Conservation (phyloP, 768 basidiomycete genomes). For the Lactarius psammicola region DNA sequence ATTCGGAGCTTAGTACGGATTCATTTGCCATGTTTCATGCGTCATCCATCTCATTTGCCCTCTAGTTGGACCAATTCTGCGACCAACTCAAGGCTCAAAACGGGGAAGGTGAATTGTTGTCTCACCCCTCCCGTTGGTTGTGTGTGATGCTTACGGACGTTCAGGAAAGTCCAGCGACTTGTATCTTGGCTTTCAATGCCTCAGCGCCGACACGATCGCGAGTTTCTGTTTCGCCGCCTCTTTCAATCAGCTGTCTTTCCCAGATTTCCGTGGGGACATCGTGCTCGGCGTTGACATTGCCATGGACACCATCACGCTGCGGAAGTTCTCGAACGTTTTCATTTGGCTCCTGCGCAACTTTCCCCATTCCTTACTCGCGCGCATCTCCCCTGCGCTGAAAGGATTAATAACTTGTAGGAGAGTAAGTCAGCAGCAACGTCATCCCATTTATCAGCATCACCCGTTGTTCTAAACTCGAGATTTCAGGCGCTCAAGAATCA, state of each 20-base stretch:
- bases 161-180: constrained; percentile 35
- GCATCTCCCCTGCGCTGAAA: constrained; percentile 1
- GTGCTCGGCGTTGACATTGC: constrained; percentile 36
- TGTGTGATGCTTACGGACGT: background rate
- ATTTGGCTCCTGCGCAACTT: constrained; percentile 8
- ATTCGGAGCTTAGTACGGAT: constrained; percentile 36
- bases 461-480: too few relatives aligned
- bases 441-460: background rate
- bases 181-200: constrained; percentile 43
- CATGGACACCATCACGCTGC: constrained; percentile 31
- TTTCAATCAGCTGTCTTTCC: constrained; percentile 36
- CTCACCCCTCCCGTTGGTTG: too few relatives aligned
- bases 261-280: constrained; percentile 39
- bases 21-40: background rate
- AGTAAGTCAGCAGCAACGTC: background rate
- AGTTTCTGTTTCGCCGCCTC: constrained; percentile 42
- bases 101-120: constrained; percentile 6
- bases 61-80: constrained; percentile 38
- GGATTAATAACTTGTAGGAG: background rate
- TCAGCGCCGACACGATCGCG: constrained; percentile 45
- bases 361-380: constrained; percentile 5
- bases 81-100: constrained; percentile 12
- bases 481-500: constrained; percentile 5
- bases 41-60: background rate
- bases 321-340: constrained; percentile 11